Evolutionary conservation across 441 rosid genomes (phyloP), one percentile per base, ranked within the genome.

Genomic region (Euphorbia corollata): DNA sequence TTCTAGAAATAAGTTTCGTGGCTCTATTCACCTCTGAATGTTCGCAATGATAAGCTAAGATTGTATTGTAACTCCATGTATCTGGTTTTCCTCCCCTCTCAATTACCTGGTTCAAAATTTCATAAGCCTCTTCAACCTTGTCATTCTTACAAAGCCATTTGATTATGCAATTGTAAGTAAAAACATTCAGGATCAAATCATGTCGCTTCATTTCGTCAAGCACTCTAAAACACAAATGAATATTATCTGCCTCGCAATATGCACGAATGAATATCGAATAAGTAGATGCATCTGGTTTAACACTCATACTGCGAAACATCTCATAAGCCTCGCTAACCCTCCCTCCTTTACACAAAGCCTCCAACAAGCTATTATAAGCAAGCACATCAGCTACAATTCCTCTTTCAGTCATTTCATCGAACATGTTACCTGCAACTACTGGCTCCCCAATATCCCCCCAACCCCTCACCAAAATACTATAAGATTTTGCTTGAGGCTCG

Each of bases 61-160:
- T 80, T 38, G 92, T 69, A 66, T 93, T 93, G 80, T 89, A 93
- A 69, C 90, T 87, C 98, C 96, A 87, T 4, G 83, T 68, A 73
- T 90, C 97, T 6, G 96, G 93, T 61, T 15, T 68, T 12, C 78
- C 75, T 18, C 89, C 90, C 59, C 59, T 80, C 23, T 74, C 79
- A 2, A 85, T 68, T 91, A 90, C 85, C 81, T 91, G 92, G 11
- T 86, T 78, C 32, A 93, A 68, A 38, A 89, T 77, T 51, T 82
- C 73, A 69, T 85, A 90, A 68, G 90, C 95, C 64, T 91, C 97
- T 47, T 86, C 89, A 16, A 86, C 80, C 71, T 80, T 86, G 20
- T 82, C 89, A 0, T 76, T 85, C 74, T 82, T 84, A 80, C 97
- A 87, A 8, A 89, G 82, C 36, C 81, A 89, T 77, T 85, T 89